Evolutionary conservation across 2,329 filamentous ascomycete genomes (phyloP).

Genomic region (Aspergillus phoenicis): DNA sequence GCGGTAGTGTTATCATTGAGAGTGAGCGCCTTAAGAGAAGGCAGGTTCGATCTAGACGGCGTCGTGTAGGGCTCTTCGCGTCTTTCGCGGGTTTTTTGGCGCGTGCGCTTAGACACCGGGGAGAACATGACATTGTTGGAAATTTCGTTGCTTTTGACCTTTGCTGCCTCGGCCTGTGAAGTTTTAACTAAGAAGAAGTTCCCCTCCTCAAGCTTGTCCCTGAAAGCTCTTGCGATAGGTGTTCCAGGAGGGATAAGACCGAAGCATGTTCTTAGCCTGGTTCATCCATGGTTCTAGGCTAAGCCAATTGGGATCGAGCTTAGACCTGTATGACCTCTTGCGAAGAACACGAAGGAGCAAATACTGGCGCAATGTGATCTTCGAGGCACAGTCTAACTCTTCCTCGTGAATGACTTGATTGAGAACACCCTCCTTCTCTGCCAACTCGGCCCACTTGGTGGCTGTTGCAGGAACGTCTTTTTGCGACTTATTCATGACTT

Average conservation of each 20-base stretch:
- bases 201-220: neutral
- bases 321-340: rapidly evolving
- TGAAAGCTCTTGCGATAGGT: too few relatives aligned
- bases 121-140: neutral
- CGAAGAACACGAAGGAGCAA: too few relatives aligned
- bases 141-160: neutral
- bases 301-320: too few relatives aligned
- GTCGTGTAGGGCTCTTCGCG: neutral
- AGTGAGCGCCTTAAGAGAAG: rapidly evolving
- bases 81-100: neutral
- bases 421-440: too few relatives aligned
- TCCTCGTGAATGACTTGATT: too few relatives aligned
- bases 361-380: too few relatives aligned
- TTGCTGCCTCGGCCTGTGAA: neutral
- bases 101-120: neutral
- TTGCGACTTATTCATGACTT: too few relatives aligned
- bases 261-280: too few relatives aligned
- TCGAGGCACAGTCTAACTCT: too few relatives aligned
- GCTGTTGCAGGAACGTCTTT: rapidly evolving
- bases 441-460: too few relatives aligned
- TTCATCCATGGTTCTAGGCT: too few relatives aligned
- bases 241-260: too few relatives aligned
- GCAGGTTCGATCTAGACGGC: neutral
- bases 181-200: neutral
- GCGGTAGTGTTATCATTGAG: neutral